Percentiles rank a stretch among this genome's conserved stretches.
Conservation (phyloP, 768 basidiomycete species). For the Tylopilus cervinicoccineus region DNA sequence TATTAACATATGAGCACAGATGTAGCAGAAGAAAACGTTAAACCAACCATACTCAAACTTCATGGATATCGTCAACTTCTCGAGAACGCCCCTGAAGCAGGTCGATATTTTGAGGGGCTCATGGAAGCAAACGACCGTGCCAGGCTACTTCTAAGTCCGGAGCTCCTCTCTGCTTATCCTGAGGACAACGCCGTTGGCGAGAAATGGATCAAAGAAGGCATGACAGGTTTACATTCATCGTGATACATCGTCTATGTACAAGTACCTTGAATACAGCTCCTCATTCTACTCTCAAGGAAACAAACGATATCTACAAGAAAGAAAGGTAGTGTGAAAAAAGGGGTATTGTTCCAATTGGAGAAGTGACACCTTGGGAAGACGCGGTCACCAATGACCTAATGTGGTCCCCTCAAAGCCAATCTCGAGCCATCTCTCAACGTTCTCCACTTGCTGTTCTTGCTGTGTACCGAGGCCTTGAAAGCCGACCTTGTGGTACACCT, state of each 20-base stretch:
- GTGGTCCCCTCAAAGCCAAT: constrained; percentile 50
- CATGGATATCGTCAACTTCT: constrained; percentile 23
- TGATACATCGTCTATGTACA: not conserved
- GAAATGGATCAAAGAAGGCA: constrained; percentile 32
- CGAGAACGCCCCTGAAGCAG: constrained; percentile 22
- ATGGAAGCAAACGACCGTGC: constrained; percentile 26
- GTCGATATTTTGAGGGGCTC: constrained; percentile 38
- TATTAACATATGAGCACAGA: constrained; percentile 18
- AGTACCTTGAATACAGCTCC: constrained; percentile 1
- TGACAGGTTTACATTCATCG: not conserved
- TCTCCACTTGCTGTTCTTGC: constrained; percentile 33
- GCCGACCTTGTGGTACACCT: constrained; percentile 61
- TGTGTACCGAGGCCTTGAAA: constrained; percentile 49
- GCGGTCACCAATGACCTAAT: constrained; percentile 69
- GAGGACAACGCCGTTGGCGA: constrained; percentile 41
- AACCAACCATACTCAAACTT: constrained; percentile 17
- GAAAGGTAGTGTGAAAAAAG: not conserved
- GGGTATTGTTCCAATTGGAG: not conserved
- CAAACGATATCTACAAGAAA: not conserved
- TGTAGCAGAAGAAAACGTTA: constrained; percentile 36
- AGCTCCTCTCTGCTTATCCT: constrained; percentile 41
- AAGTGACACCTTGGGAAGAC: not conserved
- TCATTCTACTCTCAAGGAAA: not conserved
- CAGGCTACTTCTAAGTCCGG: constrained; percentile 40
- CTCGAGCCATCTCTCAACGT: constrained; percentile 56